Evolutionary conservation across 208 protist species (phyloP), one percentile per base, ranked within the genome.

Genomic region (Leishmania turanica): DNA sequence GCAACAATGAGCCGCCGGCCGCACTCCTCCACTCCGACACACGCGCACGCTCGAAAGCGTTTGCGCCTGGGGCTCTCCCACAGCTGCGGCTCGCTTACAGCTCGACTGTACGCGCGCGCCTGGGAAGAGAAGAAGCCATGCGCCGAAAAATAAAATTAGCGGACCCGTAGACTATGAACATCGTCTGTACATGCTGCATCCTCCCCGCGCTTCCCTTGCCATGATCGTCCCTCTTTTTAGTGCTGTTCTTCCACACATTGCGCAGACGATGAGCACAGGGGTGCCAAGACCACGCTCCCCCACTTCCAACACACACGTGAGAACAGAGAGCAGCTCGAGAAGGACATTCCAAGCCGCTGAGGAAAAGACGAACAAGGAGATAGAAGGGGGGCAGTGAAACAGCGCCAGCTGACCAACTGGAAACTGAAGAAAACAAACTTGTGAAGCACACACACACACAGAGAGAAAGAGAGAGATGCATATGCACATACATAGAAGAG

Each of bases 101-200:
- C 69, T 47, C 11, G 45, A 6, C 15, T 53, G 69, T 49, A 31
- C 54, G 69, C 40, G 40, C n/a, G 31, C 65, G 65, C 51, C 11
- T 73, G 69, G 45, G 21, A 73, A 73, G 45, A 49, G 45, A 53
- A 53, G 3, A 49, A 47, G 17, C 40, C n/a, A 73, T 27, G 24
- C 69, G 49, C 31, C 51, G 9, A 73, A 73, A 53, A 13, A 53
- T 3, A 73, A 31, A 51, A 9, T n/a, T 13, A 53, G 9, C 45
- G 45, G 27, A 19, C 37, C 5, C 13, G 31, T 54, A 31, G 3
- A 34, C 13, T 73, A 73, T 73, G 21, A 73, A 73, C 69, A 73
- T 73, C 45, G 40, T 73, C 69, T 73, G 45, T 73, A 73, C 69
- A 73, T 73, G 27, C 69, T 31, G 45, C 69, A 53, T 53, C 42